Conservation (phyloP, 306 rosid genomes). For the Vigna hirtella region DNA sequence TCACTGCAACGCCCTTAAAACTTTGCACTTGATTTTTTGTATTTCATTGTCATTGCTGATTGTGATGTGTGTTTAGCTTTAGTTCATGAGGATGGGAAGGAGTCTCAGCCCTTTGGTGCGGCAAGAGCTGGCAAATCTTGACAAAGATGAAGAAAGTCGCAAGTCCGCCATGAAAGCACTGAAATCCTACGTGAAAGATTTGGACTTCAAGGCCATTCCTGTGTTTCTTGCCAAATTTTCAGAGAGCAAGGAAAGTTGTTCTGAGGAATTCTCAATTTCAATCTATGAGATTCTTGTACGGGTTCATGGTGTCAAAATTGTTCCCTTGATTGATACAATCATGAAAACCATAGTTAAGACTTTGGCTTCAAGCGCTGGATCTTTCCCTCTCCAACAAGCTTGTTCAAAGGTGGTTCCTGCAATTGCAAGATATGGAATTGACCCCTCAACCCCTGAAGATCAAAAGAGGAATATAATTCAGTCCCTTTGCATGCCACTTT, state of each 20-base stretch:
- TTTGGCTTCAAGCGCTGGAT: conserved; percentile 82
- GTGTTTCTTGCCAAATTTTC: conserved; percentile 80
- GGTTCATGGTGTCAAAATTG: conserved; percentile 78
- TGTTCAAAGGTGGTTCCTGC: conserved; percentile 90
- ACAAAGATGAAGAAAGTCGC: conserved; percentile 82
- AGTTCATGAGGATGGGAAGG: conserved; percentile 61
- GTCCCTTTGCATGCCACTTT: conserved; percentile 72
- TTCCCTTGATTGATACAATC: conserved; percentile 72
- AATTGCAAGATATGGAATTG: conserved; percentile 81
- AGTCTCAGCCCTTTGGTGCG: conserved; percentile 62
- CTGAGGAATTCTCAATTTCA: conserved; percentile 82
- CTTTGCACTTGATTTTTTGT: background rate
- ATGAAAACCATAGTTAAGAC: conserved; percentile 75
- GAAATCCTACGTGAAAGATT: conserved; percentile 70
- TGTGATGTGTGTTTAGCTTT: conserved; percentile 18
- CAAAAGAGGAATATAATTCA: conserved; percentile 61
- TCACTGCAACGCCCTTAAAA: conserved; percentile 3
- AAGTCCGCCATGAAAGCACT: conserved; percentile 83
- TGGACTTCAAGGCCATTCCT: conserved; percentile 80
- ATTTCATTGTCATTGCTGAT: background rate
- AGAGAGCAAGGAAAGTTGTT: conserved; percentile 70
- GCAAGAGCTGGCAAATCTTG: conserved; percentile 75
- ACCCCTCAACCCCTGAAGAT: conserved; percentile 75
- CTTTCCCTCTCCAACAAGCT: conserved; percentile 90
- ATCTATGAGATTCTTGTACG: conserved; percentile 81